Evolutionary conservation across 169 alveolate species (phyloP).

Genomic region (Plasmodium cynomolgi): DNA sequence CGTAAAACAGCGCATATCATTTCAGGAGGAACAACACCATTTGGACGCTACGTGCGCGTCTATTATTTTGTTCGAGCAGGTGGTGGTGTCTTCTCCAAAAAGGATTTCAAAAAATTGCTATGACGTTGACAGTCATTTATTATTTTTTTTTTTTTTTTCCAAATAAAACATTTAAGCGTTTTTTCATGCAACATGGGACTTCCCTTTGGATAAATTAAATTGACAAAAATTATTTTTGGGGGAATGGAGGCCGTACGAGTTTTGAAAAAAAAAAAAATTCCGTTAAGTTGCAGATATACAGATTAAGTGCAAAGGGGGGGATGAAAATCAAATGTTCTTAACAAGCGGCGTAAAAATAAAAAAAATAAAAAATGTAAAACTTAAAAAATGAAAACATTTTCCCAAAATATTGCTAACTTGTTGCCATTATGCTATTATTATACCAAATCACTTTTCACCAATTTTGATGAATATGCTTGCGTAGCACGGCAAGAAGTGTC

Average conservation of each 20-base stretch:
- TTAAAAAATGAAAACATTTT: not conserved
- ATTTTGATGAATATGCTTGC: not conserved
- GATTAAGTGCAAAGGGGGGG: not conserved
- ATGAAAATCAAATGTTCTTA: not conserved
- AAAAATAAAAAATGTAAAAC: not conserved
- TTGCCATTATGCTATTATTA: not conserved
- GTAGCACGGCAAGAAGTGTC: not conserved
- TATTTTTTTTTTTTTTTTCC: too few relatives aligned
- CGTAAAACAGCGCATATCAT: not conserved
- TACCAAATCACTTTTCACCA: not conserved
- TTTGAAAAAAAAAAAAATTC: too few relatives aligned
- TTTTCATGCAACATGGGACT: not conserved
- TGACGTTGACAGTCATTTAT: not conserved
- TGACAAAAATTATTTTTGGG: not conserved
- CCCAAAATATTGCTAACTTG: not conserved
- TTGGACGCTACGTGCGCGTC: not conserved
- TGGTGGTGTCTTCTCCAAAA: not conserved
- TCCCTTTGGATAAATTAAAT: not conserved
- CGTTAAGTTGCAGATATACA: not conserved
- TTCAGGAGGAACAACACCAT: not conserved
- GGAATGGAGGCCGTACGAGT: not conserved
- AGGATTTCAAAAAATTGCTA: not conserved
- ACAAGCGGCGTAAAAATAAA: not conserved
- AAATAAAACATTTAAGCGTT: not conserved
- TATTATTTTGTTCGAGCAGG: not conserved